phyloP scores from a whole-genome alignment of 1,284 basidiomycete species.

The Trichosporon coremiiforme region DNA sequence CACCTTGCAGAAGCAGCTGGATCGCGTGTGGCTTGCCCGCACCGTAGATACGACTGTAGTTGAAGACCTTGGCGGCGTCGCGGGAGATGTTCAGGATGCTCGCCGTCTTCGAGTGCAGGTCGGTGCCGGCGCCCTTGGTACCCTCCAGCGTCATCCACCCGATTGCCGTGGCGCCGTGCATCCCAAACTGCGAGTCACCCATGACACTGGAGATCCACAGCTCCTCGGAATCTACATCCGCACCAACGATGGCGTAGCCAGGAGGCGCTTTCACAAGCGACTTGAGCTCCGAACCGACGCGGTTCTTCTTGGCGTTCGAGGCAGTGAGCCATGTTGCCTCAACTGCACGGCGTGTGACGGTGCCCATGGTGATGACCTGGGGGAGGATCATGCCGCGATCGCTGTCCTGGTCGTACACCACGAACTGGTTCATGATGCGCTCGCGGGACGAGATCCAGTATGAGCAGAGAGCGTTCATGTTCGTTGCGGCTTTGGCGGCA shows the following conservation, averaged over 20 bases:
- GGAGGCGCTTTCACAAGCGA: conserved; percentile 93
- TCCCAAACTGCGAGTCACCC: conserved; percentile 97
- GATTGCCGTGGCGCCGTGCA: conserved; percentile 94
- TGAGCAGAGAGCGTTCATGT: conserved; percentile 92
- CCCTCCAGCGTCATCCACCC: conserved; percentile 99
- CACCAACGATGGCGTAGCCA: conserved; percentile 93
- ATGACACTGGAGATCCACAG: conserved; percentile 99
- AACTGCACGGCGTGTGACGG: conserved; percentile 93
- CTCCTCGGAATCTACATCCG: conserved; percentile 98
- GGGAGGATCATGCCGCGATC: conserved; percentile 87
- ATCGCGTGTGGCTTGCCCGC: conserved; percentile 95
- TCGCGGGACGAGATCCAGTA: conserved; percentile 98
- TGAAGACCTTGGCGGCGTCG: conserved; percentile 98
- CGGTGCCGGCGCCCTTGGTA: conserved; percentile 93
- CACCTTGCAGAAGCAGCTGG: conserved; percentile 83
- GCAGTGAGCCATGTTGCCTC: conserved; percentile 99
- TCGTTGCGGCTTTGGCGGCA: conserved; percentile 79
- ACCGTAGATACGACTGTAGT: conserved; percentile 98
- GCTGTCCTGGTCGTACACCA: conserved; percentile 72
- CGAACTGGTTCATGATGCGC: conserved; percentile 89
- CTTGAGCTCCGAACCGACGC: conserved; percentile 96
- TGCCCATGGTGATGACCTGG: conserved; percentile 97
- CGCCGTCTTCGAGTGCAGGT: conserved; percentile 96
- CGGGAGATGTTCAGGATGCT: conserved; percentile 89
- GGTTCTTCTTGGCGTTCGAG: conserved; percentile 95